Evolutionary conservation across 2,329 filamentous ascomycete species (phyloP), one percentile per base, ranked within the genome.

Genomic region (Pyrenochaeta sp.): DNA sequence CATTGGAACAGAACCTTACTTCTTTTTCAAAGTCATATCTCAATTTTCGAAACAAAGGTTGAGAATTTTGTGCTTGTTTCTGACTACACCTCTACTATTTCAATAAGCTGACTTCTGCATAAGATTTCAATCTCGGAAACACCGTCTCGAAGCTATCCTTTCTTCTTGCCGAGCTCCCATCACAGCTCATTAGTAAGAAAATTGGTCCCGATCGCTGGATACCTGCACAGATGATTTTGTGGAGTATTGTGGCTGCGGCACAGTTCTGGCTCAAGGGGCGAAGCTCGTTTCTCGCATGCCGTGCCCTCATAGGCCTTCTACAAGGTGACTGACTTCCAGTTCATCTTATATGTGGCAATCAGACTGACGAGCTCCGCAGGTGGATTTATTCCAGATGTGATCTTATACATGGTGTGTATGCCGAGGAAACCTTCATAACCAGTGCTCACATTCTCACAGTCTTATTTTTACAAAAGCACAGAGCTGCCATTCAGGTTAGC

Each of bases 111-210:
- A 21, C 35, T 41, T 15, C 41, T 19, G 23, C 21, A 24, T 18
- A 17, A 52, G 59, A 62, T 36, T 64, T 52, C 44, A 64, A 64
- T 37, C 37, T 55, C 23, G 60, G 60, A 28, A 55, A 68, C 32
- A 69, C 68, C 1, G 66, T 87, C 4, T 93, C 92, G 75, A 92
- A 89, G 72, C 81, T 81, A 17, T 90, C 89, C 67, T 95, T 94
- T 74, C 90, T 95, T n/a, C 51, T 58, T 8, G 69, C 72, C 2
- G 73, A 73, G 35, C 61, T 76, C n/a, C 73, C 73, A 2, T 71
- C 70, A 0, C 72, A 74, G 24, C 61, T 76, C 7, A 61, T 74
- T 13, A 72, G 69, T 24, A 76, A 75, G 40, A 67, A 68, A 39
- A 55, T 70, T 7, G 72, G 73, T 0, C 72, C 72, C 6, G 65